Conservation (phyloP, 768 basidiomycete genomes). For the Pleurotus salmoneostramineus region DNA sequence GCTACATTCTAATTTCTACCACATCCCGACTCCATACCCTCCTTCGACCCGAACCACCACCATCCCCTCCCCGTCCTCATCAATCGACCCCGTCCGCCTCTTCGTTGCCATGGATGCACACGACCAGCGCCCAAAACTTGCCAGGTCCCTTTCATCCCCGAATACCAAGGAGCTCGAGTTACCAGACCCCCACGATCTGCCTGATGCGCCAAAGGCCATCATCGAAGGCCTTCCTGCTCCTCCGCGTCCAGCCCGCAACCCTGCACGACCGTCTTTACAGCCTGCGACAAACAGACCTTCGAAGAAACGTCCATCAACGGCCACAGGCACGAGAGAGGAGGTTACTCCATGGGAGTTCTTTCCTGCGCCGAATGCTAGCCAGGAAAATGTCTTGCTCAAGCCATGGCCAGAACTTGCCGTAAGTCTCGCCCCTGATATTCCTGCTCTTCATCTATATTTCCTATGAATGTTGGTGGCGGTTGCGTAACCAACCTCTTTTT, state of each 20-base stretch:
- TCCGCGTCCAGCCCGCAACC: constrained; percentile 5
- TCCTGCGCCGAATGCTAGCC: constrained; percentile 13
- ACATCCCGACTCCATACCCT: background rate
- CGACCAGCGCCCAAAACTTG: constrained; percentile 3
- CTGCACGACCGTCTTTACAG: background rate
- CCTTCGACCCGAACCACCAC: no score
- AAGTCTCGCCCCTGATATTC: background rate
- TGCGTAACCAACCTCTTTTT: no score
- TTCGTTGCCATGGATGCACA: constrained; percentile 1
- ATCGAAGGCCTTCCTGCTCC: background rate
- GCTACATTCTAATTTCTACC: background rate
- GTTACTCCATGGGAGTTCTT: constrained; percentile 36
- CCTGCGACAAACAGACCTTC: background rate
- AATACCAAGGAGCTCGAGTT: background rate
- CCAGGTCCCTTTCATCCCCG: constrained; percentile 5
- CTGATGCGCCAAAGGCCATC: background rate
- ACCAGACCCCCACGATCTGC: background rate
- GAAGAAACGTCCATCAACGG: constrained; percentile 16
- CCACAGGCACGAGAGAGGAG: constrained; percentile 29
- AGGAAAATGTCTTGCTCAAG: background rate
- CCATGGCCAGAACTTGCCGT: constrained; percentile 6
- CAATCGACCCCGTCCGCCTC: background rate
- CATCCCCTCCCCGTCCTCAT: background rate
- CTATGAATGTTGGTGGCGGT: background rate
- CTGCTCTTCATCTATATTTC: background rate